A percentile compares a stretch with the other conserved stretches of the same genome.
Conservation (phyloP, 495 filamentous ascomycete species). For the Geopyxis carbonaria region DNA sequence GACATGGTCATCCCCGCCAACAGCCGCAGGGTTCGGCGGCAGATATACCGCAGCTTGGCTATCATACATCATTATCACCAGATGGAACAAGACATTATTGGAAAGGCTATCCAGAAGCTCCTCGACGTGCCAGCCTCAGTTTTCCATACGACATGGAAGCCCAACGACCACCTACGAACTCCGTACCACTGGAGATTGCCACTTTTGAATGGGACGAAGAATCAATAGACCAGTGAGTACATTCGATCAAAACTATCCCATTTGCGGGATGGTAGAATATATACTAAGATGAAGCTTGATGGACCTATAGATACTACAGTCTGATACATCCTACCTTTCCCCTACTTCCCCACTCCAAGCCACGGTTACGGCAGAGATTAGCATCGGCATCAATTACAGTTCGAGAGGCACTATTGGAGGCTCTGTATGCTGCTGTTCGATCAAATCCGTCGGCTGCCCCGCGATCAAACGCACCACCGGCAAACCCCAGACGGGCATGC, state of each 20-base stretch:
- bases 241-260: too few species aligned
- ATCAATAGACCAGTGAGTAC: conserved; percentile 23
- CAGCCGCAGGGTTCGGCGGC: conserved; percentile 1
- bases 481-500: conserved; percentile 30
- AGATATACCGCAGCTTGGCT: not conserved
- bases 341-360: conserved; percentile 49
- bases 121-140: conserved; percentile 20
- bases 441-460: conserved; percentile 34
- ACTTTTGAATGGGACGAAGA: conserved; percentile 25
- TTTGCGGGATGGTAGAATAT: not conserved
- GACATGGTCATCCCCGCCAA: conserved; percentile 1
- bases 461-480: conserved; percentile 26
- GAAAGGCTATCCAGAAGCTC: conserved; percentile 21
- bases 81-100: conserved; percentile 22
- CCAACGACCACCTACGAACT: conserved; percentile 1
- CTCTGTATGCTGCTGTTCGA: conserved; percentile 44
- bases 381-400: conserved; percentile 41
- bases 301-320: conserved; percentile 42
- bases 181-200: conserved; percentile 9
- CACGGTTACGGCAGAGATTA: conserved; percentile 42
- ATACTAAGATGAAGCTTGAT: not conserved
- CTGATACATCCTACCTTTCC: conserved; percentile 60
- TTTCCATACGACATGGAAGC: conserved; percentile 19
- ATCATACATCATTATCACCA: conserved; percentile 2
- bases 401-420: conserved; percentile 55